These are phyloP conservation scores for Copromyces sp. DNA, from an alignment of 495 filamentous ascomycete genomes.

Conservation along the genomic window DNA sequence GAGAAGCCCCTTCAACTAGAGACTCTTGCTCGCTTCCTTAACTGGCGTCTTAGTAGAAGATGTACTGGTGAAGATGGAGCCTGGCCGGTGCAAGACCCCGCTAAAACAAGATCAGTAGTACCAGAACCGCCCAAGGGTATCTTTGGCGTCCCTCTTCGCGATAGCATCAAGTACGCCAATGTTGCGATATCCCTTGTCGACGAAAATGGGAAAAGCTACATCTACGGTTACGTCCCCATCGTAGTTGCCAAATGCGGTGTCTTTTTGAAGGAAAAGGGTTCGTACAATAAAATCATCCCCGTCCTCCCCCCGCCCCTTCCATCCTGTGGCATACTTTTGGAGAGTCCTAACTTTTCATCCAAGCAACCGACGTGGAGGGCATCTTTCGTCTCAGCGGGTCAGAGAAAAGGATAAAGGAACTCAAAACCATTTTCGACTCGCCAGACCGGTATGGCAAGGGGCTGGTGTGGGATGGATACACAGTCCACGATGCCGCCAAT, in stretches of 20 bases:
- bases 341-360: neutral
- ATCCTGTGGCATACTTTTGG: conserved; percentile 13
- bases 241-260: conserved; percentile 98
- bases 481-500: conserved; percentile 96
- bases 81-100: conserved; percentile 1
- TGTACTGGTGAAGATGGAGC: conserved; percentile 1
- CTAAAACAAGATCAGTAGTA: conserved; percentile 15
- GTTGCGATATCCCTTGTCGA: conserved; percentile 95
- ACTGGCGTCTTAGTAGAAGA: conserved; percentile 7
- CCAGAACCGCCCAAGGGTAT: conserved; percentile 46
- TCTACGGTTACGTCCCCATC: conserved; percentile 98
- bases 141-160: conserved; percentile 87
- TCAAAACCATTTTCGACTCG: conserved; percentile 84
- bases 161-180: conserved; percentile 96
- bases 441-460: conserved; percentile 96
- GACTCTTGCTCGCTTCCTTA: conserved; percentile 11
- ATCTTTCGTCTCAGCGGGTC: conserved; percentile 96
- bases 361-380: conserved; percentile 91
- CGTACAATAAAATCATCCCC: conserved; percentile 18
- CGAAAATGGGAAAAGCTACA: conserved; percentile 83
- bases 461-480: conserved; percentile 93
- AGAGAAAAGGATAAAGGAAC: conserved; percentile 96
- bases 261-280: conserved; percentile 97
- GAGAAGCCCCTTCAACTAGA: conserved; percentile 11
- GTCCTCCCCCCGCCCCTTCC: neutral